Percentiles rank a stretch among this genome's conserved stretches.
phyloP scores from a whole-genome alignment of 257 asterid genomes.

The Craterostigma plantagineum region DNA sequence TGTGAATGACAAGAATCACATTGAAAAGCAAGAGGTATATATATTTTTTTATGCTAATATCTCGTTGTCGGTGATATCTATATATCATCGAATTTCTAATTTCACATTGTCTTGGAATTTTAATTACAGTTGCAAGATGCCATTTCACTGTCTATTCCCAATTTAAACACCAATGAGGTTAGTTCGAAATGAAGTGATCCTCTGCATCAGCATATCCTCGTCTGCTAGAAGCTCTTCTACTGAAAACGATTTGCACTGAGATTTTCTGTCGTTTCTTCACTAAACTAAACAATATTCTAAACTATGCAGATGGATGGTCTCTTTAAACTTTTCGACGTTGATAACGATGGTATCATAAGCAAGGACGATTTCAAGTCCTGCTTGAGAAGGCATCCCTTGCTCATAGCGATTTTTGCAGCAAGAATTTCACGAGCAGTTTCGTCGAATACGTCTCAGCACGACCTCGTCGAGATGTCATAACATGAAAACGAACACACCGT shows the following conservation, averaged over 20 bases:
- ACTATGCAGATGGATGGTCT: conserved; percentile 39
- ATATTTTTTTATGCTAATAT: conserved; percentile 2
- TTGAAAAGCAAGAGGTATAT: conserved; percentile 54
- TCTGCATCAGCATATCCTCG: conserved; percentile 1
- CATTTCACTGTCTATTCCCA: conserved; percentile 35
- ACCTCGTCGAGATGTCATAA: not conserved
- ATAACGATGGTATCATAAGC: conserved; percentile 58
- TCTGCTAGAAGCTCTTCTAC: not conserved
- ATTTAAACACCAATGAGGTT: conserved; percentile 53
- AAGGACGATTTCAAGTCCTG: conserved; percentile 37
- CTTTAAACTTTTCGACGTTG: conserved; percentile 42
- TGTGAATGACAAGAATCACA: conserved; percentile 19
- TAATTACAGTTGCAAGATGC: conserved; percentile 47
- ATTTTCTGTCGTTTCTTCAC: too few relatives aligned
- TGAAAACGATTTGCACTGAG: not conserved
- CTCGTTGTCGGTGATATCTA: conserved; percentile 5
- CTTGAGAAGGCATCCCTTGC: conserved; percentile 51
- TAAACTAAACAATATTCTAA: conserved; percentile 2
- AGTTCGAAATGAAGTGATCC: too few relatives aligned
- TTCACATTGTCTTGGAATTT: conserved; percentile 3
- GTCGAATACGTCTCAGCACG: conserved; percentile 10
- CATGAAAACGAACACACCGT: too few relatives aligned
- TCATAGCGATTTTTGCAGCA: conserved; percentile 54
- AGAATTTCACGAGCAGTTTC: conserved; percentile 14
- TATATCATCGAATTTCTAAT: not conserved